Conservation (phyloP, 2,329 filamentous ascomycete species). For the Colletotrichum nymphaeae region DNA sequence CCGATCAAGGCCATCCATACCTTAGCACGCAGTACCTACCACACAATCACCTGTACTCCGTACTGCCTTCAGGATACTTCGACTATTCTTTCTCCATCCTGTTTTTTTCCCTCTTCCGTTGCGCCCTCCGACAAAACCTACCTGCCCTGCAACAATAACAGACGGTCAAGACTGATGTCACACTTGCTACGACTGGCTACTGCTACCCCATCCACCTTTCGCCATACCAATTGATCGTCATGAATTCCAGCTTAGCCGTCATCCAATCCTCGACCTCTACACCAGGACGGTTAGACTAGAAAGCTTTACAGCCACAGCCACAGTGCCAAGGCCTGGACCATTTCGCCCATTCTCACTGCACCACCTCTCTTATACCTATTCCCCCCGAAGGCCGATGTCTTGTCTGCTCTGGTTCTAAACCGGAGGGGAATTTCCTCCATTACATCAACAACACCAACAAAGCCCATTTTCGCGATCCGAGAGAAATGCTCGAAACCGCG, state of each 20-base stretch:
- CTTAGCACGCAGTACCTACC: not conserved
- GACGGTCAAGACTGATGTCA: slow-evolving; percentile 14
- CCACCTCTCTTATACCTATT: not conserved
- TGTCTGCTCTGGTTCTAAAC: slow-evolving; percentile 4
- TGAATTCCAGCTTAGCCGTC: slow-evolving; percentile 33
- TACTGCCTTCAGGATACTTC: not conserved
- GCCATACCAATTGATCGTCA: slow-evolving; percentile 28
- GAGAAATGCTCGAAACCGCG: slow-evolving; percentile 47
- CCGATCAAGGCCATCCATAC: slow-evolving; percentile 6
- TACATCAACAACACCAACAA: not conserved
- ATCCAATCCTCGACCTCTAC: slow-evolving; percentile 30
- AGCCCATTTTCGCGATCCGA: slow-evolving; percentile 14
- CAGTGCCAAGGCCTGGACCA: slow-evolving; percentile 29
- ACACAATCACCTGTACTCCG: not conserved
- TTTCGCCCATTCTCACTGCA: slow-evolving; percentile 11
- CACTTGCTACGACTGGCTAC: slow-evolving; percentile 14
- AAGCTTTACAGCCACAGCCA: slow-evolving; percentile 32
- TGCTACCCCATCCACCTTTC: not conserved
- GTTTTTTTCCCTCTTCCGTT: not conserved
- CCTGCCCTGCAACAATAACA: not conserved
- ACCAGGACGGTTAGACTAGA: slow-evolving; percentile 31
- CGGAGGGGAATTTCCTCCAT: slow-evolving; percentile 5
- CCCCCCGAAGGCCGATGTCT: slow-evolving; percentile 23
- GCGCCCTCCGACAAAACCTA: not conserved
- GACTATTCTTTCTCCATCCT: slow-evolving; percentile 5